phyloP scores from a whole-genome alignment of 257 asterid species.

The Solanum ahanhuiri region DNA sequence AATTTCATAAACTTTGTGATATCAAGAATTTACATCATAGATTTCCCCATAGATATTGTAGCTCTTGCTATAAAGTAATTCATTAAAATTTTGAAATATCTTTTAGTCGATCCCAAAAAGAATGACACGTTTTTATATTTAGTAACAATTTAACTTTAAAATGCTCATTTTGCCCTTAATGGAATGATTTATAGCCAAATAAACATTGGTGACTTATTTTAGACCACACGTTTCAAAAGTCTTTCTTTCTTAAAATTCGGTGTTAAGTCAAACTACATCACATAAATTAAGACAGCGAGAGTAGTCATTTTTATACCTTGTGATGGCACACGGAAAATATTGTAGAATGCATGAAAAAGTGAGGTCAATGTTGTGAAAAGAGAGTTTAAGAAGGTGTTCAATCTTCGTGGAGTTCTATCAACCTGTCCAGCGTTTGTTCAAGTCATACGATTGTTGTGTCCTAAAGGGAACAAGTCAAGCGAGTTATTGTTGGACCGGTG shows the following conservation, averaged over 20 bases:
- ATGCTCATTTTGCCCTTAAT: rapidly evolving
- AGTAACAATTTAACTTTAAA: too few relatives aligned
- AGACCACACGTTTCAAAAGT: too few relatives aligned
- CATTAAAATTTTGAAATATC: not conserved
- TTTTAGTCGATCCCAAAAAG: too few relatives aligned
- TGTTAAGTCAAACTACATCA: too few relatives aligned
- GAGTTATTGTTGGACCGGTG: too few relatives aligned
- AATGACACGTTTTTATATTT: too few relatives aligned
- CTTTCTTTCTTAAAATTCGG: too few relatives aligned
- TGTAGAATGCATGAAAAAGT: not conserved
- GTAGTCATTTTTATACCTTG: not conserved
- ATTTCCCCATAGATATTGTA: not conserved
- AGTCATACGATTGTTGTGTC: not conserved
- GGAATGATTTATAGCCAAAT: rapidly evolving
- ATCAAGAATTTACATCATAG: not conserved
- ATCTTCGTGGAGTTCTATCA: not conserved
- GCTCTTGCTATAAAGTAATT: not conserved
- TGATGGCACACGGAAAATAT: not conserved
- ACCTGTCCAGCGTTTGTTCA: not conserved
- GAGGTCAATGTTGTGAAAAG: not conserved
- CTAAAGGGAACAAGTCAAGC: not conserved
- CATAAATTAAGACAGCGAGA: not conserved
- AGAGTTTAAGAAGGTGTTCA: not conserved
- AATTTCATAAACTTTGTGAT: not conserved
- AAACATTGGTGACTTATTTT: too few relatives aligned